These are phyloP conservation scores for Calonectria fujianensis DNA, from an alignment of 2,329 filamentous ascomycete genomes.

Conservation along the genomic window DNA sequence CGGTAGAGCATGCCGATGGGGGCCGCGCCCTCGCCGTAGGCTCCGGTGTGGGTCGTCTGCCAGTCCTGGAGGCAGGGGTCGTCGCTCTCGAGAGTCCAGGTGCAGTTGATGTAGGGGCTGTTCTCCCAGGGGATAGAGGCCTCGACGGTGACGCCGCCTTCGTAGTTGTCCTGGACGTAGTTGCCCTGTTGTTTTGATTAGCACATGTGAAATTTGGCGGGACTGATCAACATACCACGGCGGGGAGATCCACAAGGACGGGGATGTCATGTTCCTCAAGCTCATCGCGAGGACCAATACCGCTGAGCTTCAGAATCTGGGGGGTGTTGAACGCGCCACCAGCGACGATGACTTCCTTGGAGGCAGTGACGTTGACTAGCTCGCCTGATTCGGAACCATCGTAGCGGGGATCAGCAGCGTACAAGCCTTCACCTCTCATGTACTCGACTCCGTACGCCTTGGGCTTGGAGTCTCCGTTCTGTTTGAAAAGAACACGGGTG, in stretches of 20 bases:
- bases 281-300: conserved; percentile 64
- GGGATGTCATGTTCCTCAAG: conserved; percentile 61
- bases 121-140: conserved; percentile 45
- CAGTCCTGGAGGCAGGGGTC: conserved; percentile 62
- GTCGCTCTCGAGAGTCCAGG: conserved; percentile 35
- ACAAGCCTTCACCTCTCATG: conserved; percentile 62
- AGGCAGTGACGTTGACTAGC: conserved; percentile 41
- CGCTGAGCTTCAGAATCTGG: conserved; percentile 71
- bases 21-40: conserved; percentile 52
- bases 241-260: conserved; percentile 71
- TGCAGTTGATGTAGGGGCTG: conserved; percentile 40
- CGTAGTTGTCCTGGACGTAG: conserved; percentile 57
- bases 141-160: conserved; percentile 50
- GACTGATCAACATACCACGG: conserved; percentile 42
- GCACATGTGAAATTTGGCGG: too few species aligned
- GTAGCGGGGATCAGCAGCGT: conserved; percentile 62
- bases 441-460: conserved; percentile 57
- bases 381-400: conserved; percentile 36
- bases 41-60: conserved; percentile 46
- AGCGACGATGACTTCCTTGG: conserved; percentile 49
- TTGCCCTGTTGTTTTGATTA: conserved; percentile 35
- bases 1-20: conserved; percentile 51
- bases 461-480: conserved; percentile 33
- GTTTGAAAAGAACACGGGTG: conserved; percentile 60
- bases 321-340: conserved; percentile 53